Evolutionary conservation across 345 rosid genomes (phyloP).

Genomic region (Corymbia maculata): DNA sequence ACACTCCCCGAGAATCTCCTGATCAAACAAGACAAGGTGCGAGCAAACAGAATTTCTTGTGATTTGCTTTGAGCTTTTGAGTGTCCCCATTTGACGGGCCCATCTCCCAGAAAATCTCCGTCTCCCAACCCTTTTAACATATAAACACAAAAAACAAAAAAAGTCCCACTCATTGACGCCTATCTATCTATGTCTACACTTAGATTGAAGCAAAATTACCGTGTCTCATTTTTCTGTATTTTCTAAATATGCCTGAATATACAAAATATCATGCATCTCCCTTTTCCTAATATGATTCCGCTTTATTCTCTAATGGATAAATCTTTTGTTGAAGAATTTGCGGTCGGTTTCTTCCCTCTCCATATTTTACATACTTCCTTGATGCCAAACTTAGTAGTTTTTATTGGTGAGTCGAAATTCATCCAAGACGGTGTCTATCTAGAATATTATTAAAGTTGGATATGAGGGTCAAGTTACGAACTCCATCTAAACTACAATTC

Average conservation of each 20-base stretch:
- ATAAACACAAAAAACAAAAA: background rate
- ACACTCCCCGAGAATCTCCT: rapidly evolving
- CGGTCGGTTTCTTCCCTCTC: background rate
- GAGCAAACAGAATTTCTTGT: background rate
- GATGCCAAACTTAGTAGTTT: background rate
- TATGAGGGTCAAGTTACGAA: rapidly evolving
- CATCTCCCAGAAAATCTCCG: background rate
- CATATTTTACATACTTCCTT: background rate
- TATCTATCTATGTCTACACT: background rate
- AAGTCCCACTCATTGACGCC: background rate
- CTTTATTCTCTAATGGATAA: background rate
- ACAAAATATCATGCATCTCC: background rate
- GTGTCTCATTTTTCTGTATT: background rate
- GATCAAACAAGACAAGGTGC: background rate
- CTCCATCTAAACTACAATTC: rapidly evolving
- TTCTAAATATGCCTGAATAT: background rate
- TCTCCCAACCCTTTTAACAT: no score
- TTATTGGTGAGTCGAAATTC: background rate
- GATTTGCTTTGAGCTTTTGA: background rate
- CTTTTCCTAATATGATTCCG: background rate
- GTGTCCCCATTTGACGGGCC: background rate
- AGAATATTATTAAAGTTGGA: background rate
- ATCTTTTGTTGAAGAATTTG: background rate
- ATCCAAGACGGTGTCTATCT: background rate
- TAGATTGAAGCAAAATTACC: background rate